phyloP scores from a whole-genome alignment of 2,329 filamentous ascomycete genomes.

The Helotiales sp. region DNA sequence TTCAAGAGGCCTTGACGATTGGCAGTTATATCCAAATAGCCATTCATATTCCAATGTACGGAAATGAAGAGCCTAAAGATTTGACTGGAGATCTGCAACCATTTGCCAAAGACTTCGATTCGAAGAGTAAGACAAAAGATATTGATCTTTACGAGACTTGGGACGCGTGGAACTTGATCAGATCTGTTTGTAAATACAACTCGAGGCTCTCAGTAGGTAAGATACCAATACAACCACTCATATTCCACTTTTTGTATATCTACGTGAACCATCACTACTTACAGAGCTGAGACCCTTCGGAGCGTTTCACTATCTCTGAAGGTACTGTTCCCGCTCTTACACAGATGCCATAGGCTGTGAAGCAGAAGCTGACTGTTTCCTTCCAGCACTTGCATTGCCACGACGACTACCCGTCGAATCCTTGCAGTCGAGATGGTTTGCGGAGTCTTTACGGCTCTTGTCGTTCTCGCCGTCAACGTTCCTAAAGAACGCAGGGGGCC shows the following conservation, averaged over 20 bases:
- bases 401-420: constrained; percentile 57
- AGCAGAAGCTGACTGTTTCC: constrained; percentile 19
- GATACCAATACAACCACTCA: constrained; percentile 40
- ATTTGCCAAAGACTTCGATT: constrained; percentile 33
- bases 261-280: constrained; percentile 14
- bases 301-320: constrained; percentile 29
- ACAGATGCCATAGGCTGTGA: not conserved
- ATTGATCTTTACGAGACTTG: constrained; percentile 77
- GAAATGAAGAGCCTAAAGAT: constrained; percentile 57
- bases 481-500: constrained; percentile 59
- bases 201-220: constrained; percentile 80
- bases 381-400: constrained; percentile 51
- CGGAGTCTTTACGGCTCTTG: constrained; percentile 65
- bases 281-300: constrained; percentile 30
- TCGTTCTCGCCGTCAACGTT: constrained; percentile 56
- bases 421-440: constrained; percentile 67
- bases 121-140: constrained; percentile 42
- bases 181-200: constrained; percentile 83
- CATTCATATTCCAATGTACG: constrained; percentile 81
- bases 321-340: constrained; percentile 26
- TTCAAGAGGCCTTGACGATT: constrained; percentile 75
- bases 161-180: constrained; percentile 92
- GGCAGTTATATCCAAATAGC: constrained; percentile 78
- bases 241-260: constrained; percentile 21
- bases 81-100: constrained; percentile 35